Evolutionary conservation across 2,329 filamentous ascomycete species (phyloP).

Genomic region (Claviceps spartinae): DNA sequence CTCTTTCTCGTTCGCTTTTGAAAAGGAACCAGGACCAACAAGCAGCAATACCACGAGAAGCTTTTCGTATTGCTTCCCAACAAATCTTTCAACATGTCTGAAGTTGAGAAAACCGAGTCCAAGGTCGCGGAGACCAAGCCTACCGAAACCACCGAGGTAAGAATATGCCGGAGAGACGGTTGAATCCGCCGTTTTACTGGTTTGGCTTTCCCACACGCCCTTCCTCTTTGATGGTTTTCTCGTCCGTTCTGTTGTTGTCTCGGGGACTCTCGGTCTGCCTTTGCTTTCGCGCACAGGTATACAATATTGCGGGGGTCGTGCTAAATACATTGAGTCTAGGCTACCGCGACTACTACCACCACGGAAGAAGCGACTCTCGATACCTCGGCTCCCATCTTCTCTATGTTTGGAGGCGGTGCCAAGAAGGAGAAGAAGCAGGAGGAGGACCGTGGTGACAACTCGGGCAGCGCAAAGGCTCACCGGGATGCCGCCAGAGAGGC

Average conservation of each 20-base stretch:
- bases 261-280: background rate
- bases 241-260: background rate
- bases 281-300: background rate
- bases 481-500: slow-evolving; percentile 47
- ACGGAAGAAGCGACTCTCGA: slow-evolving; percentile 19
- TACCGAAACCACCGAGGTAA: slow-evolving; percentile 16
- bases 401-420: slow-evolving; percentile 95
- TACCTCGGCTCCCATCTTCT: slow-evolving; percentile 63
- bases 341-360: slow-evolving; percentile 9
- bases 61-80: background rate
- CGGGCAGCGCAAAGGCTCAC: slow-evolving; percentile 76
- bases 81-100: slow-evolving; percentile 28
- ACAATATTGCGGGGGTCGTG: background rate
- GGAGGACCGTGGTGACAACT: slow-evolving; percentile 73
- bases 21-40: no score
- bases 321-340: background rate
- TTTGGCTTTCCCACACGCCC: background rate
- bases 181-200: background rate
- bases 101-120: slow-evolving; percentile 36
- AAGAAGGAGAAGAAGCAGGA: slow-evolving; percentile 94
- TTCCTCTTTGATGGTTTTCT: background rate
- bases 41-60: background rate
- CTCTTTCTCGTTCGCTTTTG: no score
- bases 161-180: background rate
- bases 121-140: slow-evolving; percentile 2